Base-by-base conservation (phyloP, 2,329 filamentous ascomycete species). In the Aschersonia sp. region DNA sequence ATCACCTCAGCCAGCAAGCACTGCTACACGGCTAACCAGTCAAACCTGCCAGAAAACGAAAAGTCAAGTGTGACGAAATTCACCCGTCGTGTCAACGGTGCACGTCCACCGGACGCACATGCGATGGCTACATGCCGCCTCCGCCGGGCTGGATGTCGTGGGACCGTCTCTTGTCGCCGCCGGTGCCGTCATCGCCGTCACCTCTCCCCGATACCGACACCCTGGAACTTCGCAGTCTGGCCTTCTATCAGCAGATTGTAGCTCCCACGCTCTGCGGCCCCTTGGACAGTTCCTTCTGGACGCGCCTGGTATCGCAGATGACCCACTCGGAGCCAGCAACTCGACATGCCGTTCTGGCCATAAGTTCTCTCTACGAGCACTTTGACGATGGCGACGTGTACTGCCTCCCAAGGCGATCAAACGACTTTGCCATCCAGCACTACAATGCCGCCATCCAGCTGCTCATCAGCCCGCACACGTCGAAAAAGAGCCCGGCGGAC, bases 31-130 rank as follows among this genome's bases (percentile, higher is more conserved):
- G 41, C n/a, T n/a, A 41, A 7, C 30, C 45, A 30, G 22, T 4
- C 5, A 46, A 22, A 40, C 35, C 6, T 9, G 29, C 32, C 46
- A 76, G 72, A 58, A 68, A 72, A 30, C 70, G 75, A 40, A 72
- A 73, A 49, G 68, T 78, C 46, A 79, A 78, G 58, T 79, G 75
- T 55, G 75, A 77, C 53, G 75, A 78, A 58, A 61, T 58, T 5
- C 73, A 70, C 51, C 74, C 75, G 1, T 60, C 57, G 42, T 79
- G 75, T 53, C 59, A 64, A 39, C 66, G 71, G 41, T 79, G 75
- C 55, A 68, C 62, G 3, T 70, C 66, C 14, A 75, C 73, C 2
- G 71, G 73, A 4, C 66, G 74, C 22, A 67, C 68, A 51, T 79
- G 75, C 54, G 72, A 76, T 57, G 75, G 75, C 47, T 78, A 79